Evolutionary conservation across 2,329 filamentous ascomycete species (phyloP), one percentile per base, ranked within the genome.

Genomic region (Didymella sp.): DNA sequence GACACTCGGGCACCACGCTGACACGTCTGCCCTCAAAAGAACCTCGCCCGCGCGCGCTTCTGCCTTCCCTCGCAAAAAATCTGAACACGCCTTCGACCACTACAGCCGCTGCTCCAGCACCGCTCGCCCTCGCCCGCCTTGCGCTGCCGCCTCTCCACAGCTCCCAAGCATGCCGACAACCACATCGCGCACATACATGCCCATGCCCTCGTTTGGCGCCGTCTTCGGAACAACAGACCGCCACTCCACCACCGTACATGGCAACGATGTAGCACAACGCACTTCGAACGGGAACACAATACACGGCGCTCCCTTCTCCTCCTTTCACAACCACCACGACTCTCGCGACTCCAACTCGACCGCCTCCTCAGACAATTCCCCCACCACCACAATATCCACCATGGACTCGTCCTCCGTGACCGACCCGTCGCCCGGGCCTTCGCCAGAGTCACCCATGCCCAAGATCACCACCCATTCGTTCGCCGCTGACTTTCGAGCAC

Each of bases 311-410:
- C 62, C 68, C 46, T 78, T 76, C 61, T 66, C 75, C 33, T 67
- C 79, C 59, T 80, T 80, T 62, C 90, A 92, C 77, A 64, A 72
- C 47, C 73, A 75, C 67, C 87, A 88, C 70, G 89, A 91, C 73
- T 92, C 89, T 77, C 84, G 87, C 73, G 85, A 91, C 72, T 92
- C 89, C 78, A 89, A 86, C n/a, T 93, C 89, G 7, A 91, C 89
- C 15, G 91, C 91, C 62, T 98, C 95, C 1, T 91, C 91, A 38
- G 93, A 96, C 71, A 96, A 94, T 21, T 98, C 94, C 8, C 95
- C 95, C 1, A 98, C 94, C 7, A 97, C 93, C 3, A 96, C 94
- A 2, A 85, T 95, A 46, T 96, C 92, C 6, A 96, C 92, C 19
- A 91, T 94, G 62, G 94, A 96, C 78, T 96, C 93, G 5, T 94